Base-by-base conservation (phyloP, 257 asterid genomes). In the Scutellaria barbata region DNA sequence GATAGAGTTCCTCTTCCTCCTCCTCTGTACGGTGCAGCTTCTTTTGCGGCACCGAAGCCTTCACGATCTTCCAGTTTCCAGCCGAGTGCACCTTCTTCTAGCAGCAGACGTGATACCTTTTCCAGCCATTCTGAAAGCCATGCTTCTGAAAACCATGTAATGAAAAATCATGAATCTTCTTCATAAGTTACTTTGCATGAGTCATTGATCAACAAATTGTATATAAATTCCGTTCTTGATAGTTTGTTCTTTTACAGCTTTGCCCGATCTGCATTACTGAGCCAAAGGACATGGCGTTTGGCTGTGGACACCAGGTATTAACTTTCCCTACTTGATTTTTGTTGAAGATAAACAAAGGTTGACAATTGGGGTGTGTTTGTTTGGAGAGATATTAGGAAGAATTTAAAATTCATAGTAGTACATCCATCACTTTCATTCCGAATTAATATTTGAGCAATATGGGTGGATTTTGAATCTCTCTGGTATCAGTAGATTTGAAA, bases 261-360 rank as follows among this genome's bases (percentile, higher is more conserved):
- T 92, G 98, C 75, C 98, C 98, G 40, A 88, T 92, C 79, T 92
- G 98, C 87, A 79, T 92, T 47, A 80, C 81, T 6, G 86, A 80
- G 55, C 86, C 90, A 5, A 92, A 88, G 83, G 76, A 92, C 80
- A 84, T 92, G 96, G 98, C 98, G n/a, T 92, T 92, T 69, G 96
- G 94, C 72, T 92, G 98, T 41, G 98, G 98, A 73, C 98, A 92
- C 77, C 98, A 89, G 98, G 98, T 92, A 72, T 68, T 72, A 14
- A 47, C 17, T 57, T 61, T 66, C 43, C 20, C 46, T n/a, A 18
- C n/a, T 63, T 61, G 18, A 16, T 63, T 61, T 46, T 45, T 8
- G 16, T 6, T 52, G 18, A 12, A 35, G 39, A 63, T 65, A 16
- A 57, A 46, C 37, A n/a, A 1, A 40, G 8, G 9, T 9, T 3